A percentile compares a stretch with the other conserved stretches of the same genome.
phyloP scores from a whole-genome alignment of 352 stramenopile species.

The Pythium folliculosum region DNA sequence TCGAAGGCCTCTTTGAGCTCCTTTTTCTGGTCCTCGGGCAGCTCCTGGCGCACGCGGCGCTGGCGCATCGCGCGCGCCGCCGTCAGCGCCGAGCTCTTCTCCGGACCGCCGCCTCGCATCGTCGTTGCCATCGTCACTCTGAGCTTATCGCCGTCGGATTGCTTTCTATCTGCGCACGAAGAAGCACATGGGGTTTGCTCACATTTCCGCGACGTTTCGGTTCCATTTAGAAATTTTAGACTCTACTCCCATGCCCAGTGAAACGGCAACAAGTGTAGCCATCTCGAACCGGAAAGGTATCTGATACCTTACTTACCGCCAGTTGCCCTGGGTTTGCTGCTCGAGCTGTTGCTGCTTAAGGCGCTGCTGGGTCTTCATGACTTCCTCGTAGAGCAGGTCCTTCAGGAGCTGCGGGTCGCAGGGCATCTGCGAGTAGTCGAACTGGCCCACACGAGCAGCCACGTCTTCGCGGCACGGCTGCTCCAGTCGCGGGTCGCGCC shows the following conservation, averaged over 20 bases:
- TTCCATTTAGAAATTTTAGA: too few relatives aligned
- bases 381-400: conserved; percentile 78
- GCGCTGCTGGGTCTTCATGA: conserved; percentile 67
- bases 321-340: conserved; percentile 11
- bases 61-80: conserved; percentile 28
- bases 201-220: too few relatives aligned
- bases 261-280: too few relatives aligned
- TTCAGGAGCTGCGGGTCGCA: conserved; percentile 78
- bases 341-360: conserved; percentile 25
- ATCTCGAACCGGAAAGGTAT: not conserved
- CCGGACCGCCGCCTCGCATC: not conserved
- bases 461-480: conserved; percentile 54
- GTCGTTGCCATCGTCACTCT: not conserved
- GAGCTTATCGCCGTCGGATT: too few relatives aligned
- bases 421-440: conserved; percentile 74
- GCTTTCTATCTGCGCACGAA: too few relatives aligned
- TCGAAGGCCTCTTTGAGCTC: conserved; percentile 93
- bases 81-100: conserved; percentile 23
- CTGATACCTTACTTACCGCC: not conserved
- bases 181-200: too few relatives aligned
- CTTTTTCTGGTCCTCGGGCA: conserved; percentile 83
- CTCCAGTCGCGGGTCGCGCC: conserved; percentile 69
- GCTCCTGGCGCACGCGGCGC: conserved; percentile 66
- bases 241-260: too few relatives aligned
- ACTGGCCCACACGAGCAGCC: conserved; percentile 56